Evolutionary conservation across 192 early-diverging fungal genomes (phyloP).

Genomic region (Mortierella alpina): DNA sequence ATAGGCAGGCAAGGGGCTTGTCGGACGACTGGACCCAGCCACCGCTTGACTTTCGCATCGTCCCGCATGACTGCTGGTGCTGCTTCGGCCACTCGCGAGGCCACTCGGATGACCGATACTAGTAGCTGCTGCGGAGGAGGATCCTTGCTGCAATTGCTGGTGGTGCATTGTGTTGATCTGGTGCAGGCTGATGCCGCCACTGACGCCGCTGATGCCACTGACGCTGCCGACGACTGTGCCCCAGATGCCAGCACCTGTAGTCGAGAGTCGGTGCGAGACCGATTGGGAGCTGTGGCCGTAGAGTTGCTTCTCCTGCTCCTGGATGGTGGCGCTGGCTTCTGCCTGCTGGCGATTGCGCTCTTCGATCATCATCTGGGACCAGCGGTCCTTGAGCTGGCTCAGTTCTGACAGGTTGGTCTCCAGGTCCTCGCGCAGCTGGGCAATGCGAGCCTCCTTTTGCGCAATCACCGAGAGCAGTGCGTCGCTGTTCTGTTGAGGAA

Average conservation of each 20-base stretch:
- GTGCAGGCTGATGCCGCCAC: slow-evolving; percentile 45
- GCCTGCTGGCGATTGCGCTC: slow-evolving; percentile 43
- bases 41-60: neutral
- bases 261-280: slow-evolving; percentile 42
- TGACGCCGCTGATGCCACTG: slow-evolving; percentile 48
- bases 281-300: slow-evolving; percentile 36
- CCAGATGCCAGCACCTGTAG: slow-evolving; percentile 47
- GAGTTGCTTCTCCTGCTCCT: slow-evolving; percentile 29
- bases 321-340: slow-evolving; percentile 41
- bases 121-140: neutral
- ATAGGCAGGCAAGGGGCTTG: slow-evolving; percentile 40
- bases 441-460: slow-evolving; percentile 51
- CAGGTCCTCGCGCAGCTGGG: slow-evolving; percentile 42
- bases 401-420: slow-evolving; percentile 38
- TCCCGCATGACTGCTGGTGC: slow-evolving; percentile 18
- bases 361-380: slow-evolving; percentile 54
- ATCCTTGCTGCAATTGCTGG: slow-evolving; percentile 5
- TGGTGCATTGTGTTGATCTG: slow-evolving; percentile 24
- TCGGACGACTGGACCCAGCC: slow-evolving; percentile 22
- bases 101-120: slow-evolving; percentile 6
- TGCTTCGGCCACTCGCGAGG: slow-evolving; percentile 23
- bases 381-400: slow-evolving; percentile 49
- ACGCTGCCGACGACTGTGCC: slow-evolving; percentile 46
- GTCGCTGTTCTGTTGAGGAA: slow-evolving; percentile 42
- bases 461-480: slow-evolving; percentile 44